Conservation (phyloP, 108 stramenopile species). For the Skeletonema marinoi region DNA sequence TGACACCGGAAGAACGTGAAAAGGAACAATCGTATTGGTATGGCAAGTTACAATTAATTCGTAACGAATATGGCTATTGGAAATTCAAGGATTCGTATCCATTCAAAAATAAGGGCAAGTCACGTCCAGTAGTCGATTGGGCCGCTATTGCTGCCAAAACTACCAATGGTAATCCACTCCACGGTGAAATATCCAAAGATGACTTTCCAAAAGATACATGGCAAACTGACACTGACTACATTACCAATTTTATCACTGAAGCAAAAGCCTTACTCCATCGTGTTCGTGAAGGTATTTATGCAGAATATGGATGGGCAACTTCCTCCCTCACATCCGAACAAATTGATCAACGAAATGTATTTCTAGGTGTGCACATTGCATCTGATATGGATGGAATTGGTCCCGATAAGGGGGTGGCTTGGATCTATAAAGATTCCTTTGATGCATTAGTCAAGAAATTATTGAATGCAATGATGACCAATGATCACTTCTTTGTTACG, state of each 20-base stretch:
- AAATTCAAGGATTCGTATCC: conserved; percentile 21
- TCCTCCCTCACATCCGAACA: conserved; percentile 13
- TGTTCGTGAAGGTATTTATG: conserved; percentile 65
- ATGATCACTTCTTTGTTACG: conserved; percentile 56
- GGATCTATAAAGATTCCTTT: conserved; percentile 39
- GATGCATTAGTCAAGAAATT: conserved; percentile 48
- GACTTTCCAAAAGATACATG: conserved; percentile 54
- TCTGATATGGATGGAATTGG: background rate
- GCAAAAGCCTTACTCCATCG: conserved; percentile 54
- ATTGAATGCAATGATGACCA: conserved; percentile 63
- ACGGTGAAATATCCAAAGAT: conserved; percentile 34
- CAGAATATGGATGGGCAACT: conserved; percentile 64
- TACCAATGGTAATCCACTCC: conserved; percentile 7
- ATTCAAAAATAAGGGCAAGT: background rate
- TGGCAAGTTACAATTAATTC: conserved; percentile 11
- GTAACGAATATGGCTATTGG: conserved; percentile 36
- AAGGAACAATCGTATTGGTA: conserved; percentile 14
- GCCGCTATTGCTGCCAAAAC: background rate
- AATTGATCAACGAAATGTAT: conserved; percentile 1
- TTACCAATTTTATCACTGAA: conserved; percentile 55
- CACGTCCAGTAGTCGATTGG: conserved; percentile 31
- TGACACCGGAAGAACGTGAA: conserved; percentile 17
- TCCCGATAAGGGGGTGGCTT: conserved; percentile 4
- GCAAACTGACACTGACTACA: conserved; percentile 70
- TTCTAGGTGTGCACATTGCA: conserved; percentile 14